Evolutionary conservation across 306 rosid genomes (phyloP), one percentile per base, ranked within the genome.

Genomic region (Quercus alba): DNA sequence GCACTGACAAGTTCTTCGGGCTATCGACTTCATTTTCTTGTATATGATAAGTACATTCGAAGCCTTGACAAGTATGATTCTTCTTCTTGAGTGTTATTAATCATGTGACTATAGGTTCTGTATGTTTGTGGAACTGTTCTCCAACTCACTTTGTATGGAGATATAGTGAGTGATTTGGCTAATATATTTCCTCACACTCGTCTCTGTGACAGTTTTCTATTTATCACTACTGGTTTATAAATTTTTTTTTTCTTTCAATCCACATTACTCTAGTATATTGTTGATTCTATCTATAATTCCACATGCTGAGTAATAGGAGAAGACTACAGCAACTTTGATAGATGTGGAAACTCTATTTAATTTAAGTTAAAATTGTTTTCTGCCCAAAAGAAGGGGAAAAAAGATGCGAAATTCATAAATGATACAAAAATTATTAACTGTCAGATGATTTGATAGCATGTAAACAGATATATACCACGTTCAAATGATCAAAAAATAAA

Each of bases 21-120:
- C 15, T 83, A 76, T 31, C 90, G 91, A 19, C 97, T 95, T 76
- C 97, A 91, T 85, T 95, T 91, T 81, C 97, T 91, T 84, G 92
- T 89, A 74, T 93, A 90, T 73, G 97, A 93, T 83, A 95, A 93
- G 83, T 93, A 93, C 87, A 72, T 93, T 46, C 83, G 94, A 83
- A 87, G 78, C 89, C 94, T 95, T 63, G 88, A 91, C 73, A 95
- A 89, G 97, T 95, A 91, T 21, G 89, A 30, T 41, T 28, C 57
- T 78, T 69, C 55, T 87, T 72, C 78, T 62, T 79, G 13, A 46
- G 28, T 54, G 8, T 4, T 58, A 38, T 84, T 78, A 62, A n/a
- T 72, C 51, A 56, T 58, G 57, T 86, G 58, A 46, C 55, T 57
- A 81, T 54, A 56, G 5, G 56, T 59, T 26, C 38, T 17, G 21